Evolutionary conservation across 768 basidiomycete genomes (phyloP).

Genomic region (Neoboletus magnificus): DNA sequence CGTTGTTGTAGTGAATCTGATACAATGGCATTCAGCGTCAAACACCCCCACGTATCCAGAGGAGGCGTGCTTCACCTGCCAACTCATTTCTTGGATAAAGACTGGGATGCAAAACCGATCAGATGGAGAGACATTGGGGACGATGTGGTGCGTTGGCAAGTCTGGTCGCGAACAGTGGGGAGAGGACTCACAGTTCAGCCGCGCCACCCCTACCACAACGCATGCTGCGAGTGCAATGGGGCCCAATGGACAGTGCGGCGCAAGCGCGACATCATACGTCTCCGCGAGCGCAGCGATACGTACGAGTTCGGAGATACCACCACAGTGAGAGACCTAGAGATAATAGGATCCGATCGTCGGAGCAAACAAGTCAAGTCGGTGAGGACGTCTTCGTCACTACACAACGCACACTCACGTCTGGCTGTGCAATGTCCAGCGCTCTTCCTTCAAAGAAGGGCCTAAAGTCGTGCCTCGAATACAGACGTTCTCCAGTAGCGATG

Average conservation of each 20-base stretch:
- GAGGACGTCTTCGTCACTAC: neutral
- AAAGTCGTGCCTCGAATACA: slow-evolving; percentile 61
- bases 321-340: slow-evolving; percentile 52
- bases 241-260: slow-evolving; percentile 70
- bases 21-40: neutral
- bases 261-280: slow-evolving; percentile 68
- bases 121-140: neutral
- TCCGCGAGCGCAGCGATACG: slow-evolving; percentile 58
- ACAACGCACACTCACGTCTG: slow-evolving; percentile 45
- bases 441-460: slow-evolving; percentile 62
- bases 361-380: neutral
- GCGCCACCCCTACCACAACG: slow-evolving; percentile 56
- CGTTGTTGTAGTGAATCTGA: slow-evolving; percentile 64
- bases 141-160: neutral
- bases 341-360: neutral
- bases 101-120: slow-evolving; percentile 30
- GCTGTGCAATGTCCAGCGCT: slow-evolving; percentile 66
- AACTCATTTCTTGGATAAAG: slow-evolving; percentile 65
- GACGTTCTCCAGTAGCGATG: slow-evolving; percentile 61
- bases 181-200: slow-evolving; percentile 52
- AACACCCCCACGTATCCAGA: neutral
- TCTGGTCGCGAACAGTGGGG: neutral
- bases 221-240: slow-evolving; percentile 72
- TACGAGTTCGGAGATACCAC: slow-evolving; percentile 57
- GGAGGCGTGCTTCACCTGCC: slow-evolving; percentile 38